Evolutionary conservation across 1,284 basidiomycete genomes (phyloP), one percentile per base, ranked within the genome.

Genomic region (Phylloporus gajari): DNA sequence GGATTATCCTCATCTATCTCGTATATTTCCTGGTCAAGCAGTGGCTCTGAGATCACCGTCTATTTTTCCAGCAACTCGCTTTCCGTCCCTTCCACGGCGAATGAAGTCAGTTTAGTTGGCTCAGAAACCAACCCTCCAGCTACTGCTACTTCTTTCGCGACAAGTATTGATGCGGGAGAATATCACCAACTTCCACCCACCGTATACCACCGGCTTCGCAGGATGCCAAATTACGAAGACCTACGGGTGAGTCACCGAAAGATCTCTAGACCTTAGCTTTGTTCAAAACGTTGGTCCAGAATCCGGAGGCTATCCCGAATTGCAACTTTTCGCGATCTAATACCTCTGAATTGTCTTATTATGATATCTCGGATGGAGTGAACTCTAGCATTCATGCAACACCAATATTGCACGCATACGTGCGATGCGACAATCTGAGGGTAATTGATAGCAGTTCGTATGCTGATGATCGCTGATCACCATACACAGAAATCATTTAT

Each of bases 111-210:
- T 62, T 65, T 64, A 21, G 40, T 58, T 51, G 11, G 8, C 40
- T 72, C 68, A 40, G 70, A 62, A n/a, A 59, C 30, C 21, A 63
- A 35, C 38, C 25, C 58, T 23, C 72, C 65, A 19, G 48, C 48
- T 46, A 46, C 38, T 13, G 44, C 69, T 42, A 74, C 77, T 51
- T 79, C 77, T 30, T 67, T 78, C 8, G 77, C 70, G 46, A 80
- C 79, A 27, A 80, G 77, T 35, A 63, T 81, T 12, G 69, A 78
- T 48, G 35, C 61, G 25, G 70, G 59, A 25, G 68, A 72, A 15
- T 62, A n/a, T 51, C 51, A 25, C 38, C 68, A 51, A 21, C 51
- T 21, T 13, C 71, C 32, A 32, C 46, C 63, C 2, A 44, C 27
- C 15, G 25, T 38, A 38, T 46, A 42, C 44, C 73, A 67, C 61